Evolutionary conservation across 306 rosid species (phyloP).

Genomic region (Luffa acutangula): DNA sequence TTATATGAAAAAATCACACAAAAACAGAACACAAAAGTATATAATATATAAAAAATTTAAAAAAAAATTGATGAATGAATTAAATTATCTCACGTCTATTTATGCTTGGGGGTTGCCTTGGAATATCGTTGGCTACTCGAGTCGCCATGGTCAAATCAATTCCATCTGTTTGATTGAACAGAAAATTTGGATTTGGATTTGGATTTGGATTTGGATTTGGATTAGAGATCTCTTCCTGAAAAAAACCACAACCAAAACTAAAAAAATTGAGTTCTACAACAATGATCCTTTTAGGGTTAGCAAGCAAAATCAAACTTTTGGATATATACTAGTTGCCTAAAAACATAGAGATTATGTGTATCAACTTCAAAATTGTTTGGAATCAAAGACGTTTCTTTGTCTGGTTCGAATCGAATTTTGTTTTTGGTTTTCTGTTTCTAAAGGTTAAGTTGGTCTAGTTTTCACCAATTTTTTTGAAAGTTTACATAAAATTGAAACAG

Average conservation of each 20-base stretch:
- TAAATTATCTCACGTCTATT: constrained; percentile 54
- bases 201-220: constrained; percentile 31
- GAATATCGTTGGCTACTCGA: constrained; percentile 54
- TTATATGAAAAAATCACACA: neutral
- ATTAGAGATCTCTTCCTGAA: constrained; percentile 75
- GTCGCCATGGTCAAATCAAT: constrained; percentile 38
- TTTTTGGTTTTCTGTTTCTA: too few species aligned
- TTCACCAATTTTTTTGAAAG: too few species aligned
- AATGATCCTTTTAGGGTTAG: neutral
- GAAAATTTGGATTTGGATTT: constrained; percentile 40
- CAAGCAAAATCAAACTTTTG: too few species aligned
- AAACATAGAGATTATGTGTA: too few species aligned
- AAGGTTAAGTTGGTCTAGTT: neutral
- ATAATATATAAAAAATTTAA: neutral
- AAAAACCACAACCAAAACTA: neutral
- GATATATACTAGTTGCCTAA: too few species aligned
- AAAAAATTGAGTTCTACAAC: neutral
- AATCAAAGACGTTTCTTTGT: too few species aligned
- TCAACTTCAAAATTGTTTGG: too few species aligned
- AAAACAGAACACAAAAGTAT: neutral
- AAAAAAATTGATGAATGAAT: neutral
- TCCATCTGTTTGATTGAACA: constrained; percentile 50
- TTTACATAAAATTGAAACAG: neutral
- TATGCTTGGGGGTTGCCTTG: constrained; percentile 52
- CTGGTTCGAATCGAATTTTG: too few species aligned